Evolutionary conservation across 2,329 filamentous ascomycete genomes (phyloP), one percentile per base, ranked within the genome.

Genomic region (Colletotrichum lupini): DNA sequence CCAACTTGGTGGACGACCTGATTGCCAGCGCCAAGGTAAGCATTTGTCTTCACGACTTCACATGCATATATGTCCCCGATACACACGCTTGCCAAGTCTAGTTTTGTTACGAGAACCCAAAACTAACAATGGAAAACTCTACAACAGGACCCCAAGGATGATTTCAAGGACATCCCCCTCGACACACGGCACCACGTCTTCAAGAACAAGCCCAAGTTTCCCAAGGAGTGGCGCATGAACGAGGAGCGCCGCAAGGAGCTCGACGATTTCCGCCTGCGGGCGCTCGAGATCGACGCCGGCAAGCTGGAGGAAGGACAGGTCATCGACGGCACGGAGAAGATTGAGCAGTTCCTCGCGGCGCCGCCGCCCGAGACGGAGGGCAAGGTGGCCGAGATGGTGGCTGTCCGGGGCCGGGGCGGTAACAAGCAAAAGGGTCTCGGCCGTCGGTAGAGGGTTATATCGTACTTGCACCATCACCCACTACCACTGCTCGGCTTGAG

Each of bases 131-230:
- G 75, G 64, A 24, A 53, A 42, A 19, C 37, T 1, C n/a, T 12
- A n/a, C 42, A 46, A 67, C 81, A 92, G 87, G 92, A 98, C 80
- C 86, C 89, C 28, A 89, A 85, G 49, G 96, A 99, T 77, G 93
- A 90, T 12, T 98, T 98, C 79, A 92, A 92, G 76, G 97, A 99
- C 81, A 85, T 99, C 35, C 96, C 97, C 2, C 88, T 98, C 61
- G 95, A 99, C 80, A 92, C 94, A 73, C 89, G 97, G 78, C 96
- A 98, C 83, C 92, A 96, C 85, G 92, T 89, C 79, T 87, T 89
- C 75, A 93, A 93, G 85, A 82, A 82, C 55, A 90, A 90, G 80
- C 87, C 90, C 67, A 88, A 87, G 76, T 98, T 98, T 83, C 97
- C 97, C 2, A 88, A 91, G 77, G 90, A 92, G 77, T 99, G 97